A percentile compares a stretch with the other conserved stretches of the same genome.
phyloP scores from a whole-genome alignment of 768 basidiomycete genomes.

The Hypholoma fasciculare region DNA sequence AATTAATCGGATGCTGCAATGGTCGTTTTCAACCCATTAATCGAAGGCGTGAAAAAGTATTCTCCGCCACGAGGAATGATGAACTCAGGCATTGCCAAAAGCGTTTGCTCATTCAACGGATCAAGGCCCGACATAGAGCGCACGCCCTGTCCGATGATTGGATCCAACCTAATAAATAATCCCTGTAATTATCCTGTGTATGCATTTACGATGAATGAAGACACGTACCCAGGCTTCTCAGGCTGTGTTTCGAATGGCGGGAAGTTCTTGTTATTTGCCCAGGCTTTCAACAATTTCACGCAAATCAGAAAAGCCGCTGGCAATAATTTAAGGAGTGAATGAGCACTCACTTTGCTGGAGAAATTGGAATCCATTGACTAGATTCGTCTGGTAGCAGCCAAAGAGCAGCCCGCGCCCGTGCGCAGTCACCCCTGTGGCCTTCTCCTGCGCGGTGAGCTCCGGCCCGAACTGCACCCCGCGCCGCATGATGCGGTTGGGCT shows the following conservation, averaged over 20 bases:
- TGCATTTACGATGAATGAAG: background rate
- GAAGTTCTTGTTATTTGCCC: conserved; percentile 38
- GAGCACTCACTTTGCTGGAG: conserved; percentile 25
- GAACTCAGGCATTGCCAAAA: conserved; percentile 34
- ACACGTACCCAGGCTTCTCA: conserved; percentile 28
- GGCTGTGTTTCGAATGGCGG: conserved; percentile 24
- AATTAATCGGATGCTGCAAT: conserved; percentile 7
- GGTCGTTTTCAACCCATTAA: conserved; percentile 39
- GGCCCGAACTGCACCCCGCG: conserved; percentile 52
- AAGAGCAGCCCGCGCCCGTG: conserved; percentile 51
- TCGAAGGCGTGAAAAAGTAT: conserved; percentile 51
- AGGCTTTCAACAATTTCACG: conserved; percentile 20
- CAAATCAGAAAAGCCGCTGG: background rate
- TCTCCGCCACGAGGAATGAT: conserved; percentile 49
- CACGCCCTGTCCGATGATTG: conserved; percentile 25
- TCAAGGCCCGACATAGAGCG: conserved; percentile 39
- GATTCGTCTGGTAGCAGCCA: conserved; percentile 39
- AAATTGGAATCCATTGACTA: conserved; percentile 39
- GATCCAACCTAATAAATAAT: conserved; percentile 15
- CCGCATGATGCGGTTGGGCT: conserved; percentile 40
- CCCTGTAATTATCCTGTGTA: background rate
- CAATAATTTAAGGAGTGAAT: background rate
- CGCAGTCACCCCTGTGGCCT: conserved; percentile 31
- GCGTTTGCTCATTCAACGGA: conserved; percentile 41
- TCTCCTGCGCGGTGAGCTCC: conserved; percentile 42